Percentiles rank a stretch among this genome's conserved stretches.
These are phyloP conservation scores for Vanrija pseudolonga DNA, from an alignment of 1,284 basidiomycete species.

Conservation along the genomic window DNA sequence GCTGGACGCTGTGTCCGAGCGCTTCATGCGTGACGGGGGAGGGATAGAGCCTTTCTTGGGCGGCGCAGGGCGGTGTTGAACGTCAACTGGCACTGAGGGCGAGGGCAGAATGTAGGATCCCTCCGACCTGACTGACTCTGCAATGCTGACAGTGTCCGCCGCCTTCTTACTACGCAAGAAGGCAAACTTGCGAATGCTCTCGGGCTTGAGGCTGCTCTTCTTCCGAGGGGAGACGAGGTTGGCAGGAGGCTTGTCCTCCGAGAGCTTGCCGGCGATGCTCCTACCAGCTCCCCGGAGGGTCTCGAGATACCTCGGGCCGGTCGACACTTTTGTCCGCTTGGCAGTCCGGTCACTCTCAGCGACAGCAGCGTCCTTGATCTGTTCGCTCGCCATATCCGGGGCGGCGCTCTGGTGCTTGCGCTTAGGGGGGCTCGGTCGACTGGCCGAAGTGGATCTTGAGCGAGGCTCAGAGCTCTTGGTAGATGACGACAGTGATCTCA, in stretches of 20 bases:
- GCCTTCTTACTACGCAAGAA: neutral
- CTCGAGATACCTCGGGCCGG: neutral
- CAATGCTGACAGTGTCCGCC: neutral
- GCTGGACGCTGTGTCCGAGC: no score
- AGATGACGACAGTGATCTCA: constrained; percentile 4
- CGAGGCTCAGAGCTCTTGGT: no score
- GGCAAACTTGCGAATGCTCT: constrained; percentile 2
- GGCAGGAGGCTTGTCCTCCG: neutral
- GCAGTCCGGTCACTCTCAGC: constrained; percentile 2
- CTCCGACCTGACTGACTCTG: no score
- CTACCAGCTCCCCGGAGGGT: neutral
- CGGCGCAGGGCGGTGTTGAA: neutral
- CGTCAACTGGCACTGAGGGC: no score
- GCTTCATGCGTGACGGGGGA: no score
- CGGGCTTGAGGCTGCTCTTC: neutral
- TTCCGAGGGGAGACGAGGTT: constrained; percentile 1
- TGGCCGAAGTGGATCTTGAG: neutral
- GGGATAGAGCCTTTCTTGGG: neutral
- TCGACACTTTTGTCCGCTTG: constrained; percentile 7
- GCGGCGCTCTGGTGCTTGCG: neutral
- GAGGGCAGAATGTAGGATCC: neutral
- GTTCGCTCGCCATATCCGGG: neutral
- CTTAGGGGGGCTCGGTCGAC: neutral
- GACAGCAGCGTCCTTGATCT: neutral
- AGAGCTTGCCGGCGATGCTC: neutral